Conservation (phyloP, 2,329 filamentous ascomycete species). For the Fusarium sp. region DNA sequence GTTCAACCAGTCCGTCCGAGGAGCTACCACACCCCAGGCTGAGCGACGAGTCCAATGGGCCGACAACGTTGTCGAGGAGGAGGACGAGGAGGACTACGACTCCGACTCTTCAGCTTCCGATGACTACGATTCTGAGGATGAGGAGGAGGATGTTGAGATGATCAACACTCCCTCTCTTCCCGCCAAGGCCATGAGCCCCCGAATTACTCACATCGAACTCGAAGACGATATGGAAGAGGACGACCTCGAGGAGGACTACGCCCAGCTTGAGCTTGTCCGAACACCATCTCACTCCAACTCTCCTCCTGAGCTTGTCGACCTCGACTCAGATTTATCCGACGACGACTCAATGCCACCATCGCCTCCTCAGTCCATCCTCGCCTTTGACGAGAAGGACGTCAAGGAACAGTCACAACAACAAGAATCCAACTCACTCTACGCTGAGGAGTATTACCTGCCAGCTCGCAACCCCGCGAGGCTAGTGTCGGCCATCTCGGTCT, state of each 20-base stretch:
- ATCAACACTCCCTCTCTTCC: conserved; percentile 60
- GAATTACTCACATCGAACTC: conserved; percentile 53
- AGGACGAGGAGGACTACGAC: conserved; percentile 78
- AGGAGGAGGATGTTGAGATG: conserved; percentile 72
- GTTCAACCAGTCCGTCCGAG: conserved; percentile 96
- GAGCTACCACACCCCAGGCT: conserved; percentile 68
- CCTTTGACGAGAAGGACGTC: conserved; percentile 70
- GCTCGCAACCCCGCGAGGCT: conserved; percentile 64
- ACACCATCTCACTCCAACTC: conserved; percentile 74
- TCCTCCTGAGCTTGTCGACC: conserved; percentile 77
- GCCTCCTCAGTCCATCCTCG: conserved; percentile 68
- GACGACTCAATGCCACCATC: conserved; percentile 84
- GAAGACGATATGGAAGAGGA: conserved; percentile 64
- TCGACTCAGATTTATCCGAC: conserved; percentile 77
- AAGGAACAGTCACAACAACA: conserved; percentile 58
- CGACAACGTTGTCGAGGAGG: conserved; percentile 79
- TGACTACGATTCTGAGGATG: conserved; percentile 66
- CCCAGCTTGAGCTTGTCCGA: conserved; percentile 75
- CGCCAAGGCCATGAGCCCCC: conserved; percentile 55
- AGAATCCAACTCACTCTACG: conserved; percentile 60
- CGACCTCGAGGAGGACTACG: conserved; percentile 74
- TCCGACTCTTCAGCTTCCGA: conserved; percentile 68
- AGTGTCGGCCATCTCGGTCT: conserved; percentile 69
- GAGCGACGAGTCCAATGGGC: conserved; percentile 89
- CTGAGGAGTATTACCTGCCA: conserved; percentile 67